Percentiles rank a stretch among this genome's conserved stretches.
These are phyloP conservation scores for Scedosporium aurantiacum DNA, from an alignment of 2,329 filamentous ascomycete species.

Conservation along the genomic window DNA sequence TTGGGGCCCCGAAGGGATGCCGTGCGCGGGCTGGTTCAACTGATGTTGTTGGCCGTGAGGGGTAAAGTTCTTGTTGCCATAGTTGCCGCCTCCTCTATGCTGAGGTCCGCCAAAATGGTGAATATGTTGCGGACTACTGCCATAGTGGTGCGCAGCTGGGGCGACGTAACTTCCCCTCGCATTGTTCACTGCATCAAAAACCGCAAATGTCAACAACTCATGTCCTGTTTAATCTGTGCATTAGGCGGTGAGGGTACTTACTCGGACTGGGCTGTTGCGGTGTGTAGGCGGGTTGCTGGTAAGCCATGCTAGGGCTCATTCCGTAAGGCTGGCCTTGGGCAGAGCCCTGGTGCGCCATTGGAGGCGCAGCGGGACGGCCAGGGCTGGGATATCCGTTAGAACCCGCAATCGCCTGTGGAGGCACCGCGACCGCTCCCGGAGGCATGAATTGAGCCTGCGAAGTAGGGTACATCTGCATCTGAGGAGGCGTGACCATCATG, in stretches of 20 bases:
- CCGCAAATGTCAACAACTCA: not conserved
- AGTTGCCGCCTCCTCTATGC: constrained; percentile 47
- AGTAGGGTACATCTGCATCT: constrained; percentile 74
- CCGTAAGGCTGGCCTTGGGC: constrained; percentile 79
- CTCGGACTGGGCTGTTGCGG: constrained; percentile 62
- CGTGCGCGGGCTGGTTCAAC: constrained; percentile 23
- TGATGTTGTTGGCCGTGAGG: constrained; percentile 30
- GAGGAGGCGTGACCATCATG: constrained; percentile 52
- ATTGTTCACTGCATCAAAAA: constrained; percentile 38
- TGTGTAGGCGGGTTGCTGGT: constrained; percentile 62
- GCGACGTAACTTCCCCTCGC: constrained; percentile 47
- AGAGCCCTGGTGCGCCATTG: constrained; percentile 92
- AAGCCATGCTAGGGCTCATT: constrained; percentile 65
- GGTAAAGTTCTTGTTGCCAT: constrained; percentile 38
- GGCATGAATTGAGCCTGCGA: constrained; percentile 53
- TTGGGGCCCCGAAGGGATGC: constrained; percentile 22
- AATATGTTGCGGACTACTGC: constrained; percentile 53
- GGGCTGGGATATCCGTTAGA: constrained; percentile 81
- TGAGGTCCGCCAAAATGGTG: constrained; percentile 50
- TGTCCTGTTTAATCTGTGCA: not conserved
- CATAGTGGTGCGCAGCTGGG: constrained; percentile 49
- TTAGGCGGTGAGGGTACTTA: constrained; percentile 38
- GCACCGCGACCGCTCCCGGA: constrained; percentile 30
- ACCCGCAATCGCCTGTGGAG: constrained; percentile 50
- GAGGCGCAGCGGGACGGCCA: constrained; percentile 63